Percentiles rank a stretch among this genome's conserved stretches.
Conservation (phyloP, 768 basidiomycete genomes). For the Boletus sp. region DNA sequence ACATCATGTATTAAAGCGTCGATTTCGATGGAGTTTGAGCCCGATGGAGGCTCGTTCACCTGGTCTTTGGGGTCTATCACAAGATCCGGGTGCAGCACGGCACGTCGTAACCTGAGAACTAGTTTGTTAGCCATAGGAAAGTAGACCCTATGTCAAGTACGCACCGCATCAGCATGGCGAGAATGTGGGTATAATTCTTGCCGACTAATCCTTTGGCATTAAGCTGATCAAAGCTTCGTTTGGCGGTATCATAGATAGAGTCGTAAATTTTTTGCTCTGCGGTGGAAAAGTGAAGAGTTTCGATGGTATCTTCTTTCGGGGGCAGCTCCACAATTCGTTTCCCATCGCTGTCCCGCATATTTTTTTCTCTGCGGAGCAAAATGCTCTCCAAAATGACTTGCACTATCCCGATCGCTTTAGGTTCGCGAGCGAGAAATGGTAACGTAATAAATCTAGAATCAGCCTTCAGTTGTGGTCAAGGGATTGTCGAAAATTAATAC, state of each 20-base stretch:
- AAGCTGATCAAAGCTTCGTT: conserved; percentile 75
- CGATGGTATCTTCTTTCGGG: conserved; percentile 73
- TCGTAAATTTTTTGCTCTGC: conserved; percentile 88
- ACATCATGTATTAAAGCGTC: conserved; percentile 59
- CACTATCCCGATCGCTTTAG: conserved; percentile 91
- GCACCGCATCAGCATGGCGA: conserved; percentile 94
- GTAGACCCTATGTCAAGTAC: conserved; percentile 17
- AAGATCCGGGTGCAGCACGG: conserved; percentile 87
- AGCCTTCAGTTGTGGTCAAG: conserved; percentile 1
- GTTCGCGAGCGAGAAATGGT: conserved; percentile 88
- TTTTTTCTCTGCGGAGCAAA: conserved; percentile 88
- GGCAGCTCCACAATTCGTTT: conserved; percentile 88
- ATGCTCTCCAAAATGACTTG: conserved; percentile 91
- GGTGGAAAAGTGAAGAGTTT: conserved; percentile 76
- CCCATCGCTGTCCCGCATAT: conserved; percentile 84
- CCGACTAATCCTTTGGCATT: conserved; percentile 75
- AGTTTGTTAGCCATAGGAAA: conserved; percentile 4
- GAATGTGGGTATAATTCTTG: conserved; percentile 82
- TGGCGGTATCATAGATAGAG: conserved; percentile 77
- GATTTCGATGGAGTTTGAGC: conserved; percentile 46
- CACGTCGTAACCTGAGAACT: conserved; percentile 70
- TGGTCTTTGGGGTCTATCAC: conserved; percentile 57
- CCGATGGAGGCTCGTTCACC: conserved; percentile 33
- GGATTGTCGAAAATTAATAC: conserved; percentile 22
- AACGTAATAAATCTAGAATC: conserved; percentile 75